phyloP scores from a whole-genome alignment of 2,329 filamentous ascomycete genomes.

The Trichoderma harzianum region DNA sequence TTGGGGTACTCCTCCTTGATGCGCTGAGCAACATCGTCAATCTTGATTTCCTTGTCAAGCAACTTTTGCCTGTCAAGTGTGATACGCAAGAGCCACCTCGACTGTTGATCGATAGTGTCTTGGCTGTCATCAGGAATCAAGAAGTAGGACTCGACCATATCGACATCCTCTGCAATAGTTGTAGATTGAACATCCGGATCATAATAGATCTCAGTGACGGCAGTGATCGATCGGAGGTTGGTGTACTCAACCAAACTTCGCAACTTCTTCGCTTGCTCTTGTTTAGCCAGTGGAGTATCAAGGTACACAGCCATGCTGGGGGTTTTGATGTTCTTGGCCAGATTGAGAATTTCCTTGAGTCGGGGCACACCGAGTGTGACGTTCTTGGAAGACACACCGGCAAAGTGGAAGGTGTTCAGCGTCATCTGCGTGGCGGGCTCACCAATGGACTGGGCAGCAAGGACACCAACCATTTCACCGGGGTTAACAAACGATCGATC shows the following conservation, averaged over 20 bases:
- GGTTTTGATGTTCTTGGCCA: constrained; percentile 97
- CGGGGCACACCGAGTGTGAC: constrained; percentile 97
- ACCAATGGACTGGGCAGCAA: constrained; percentile 97
- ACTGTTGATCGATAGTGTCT: constrained; percentile 67
- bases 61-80: constrained; percentile 90
- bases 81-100: constrained; percentile 92
- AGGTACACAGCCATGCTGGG: constrained; percentile 95
- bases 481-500: constrained; percentile 80
- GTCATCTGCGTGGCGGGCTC: constrained; percentile 99
- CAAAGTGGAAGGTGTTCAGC: constrained; percentile 99
- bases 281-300: constrained; percentile 58
- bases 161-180: constrained; percentile 79
- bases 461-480: constrained; percentile 97
- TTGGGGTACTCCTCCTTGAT: constrained; percentile 86
- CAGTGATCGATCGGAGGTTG: constrained; percentile 84
- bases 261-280: constrained; percentile 79
- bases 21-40: constrained; percentile 83
- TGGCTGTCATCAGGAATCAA: constrained; percentile 78
- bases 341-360: constrained; percentile 98
- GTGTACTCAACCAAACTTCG: constrained; percentile 93
- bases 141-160: constrained; percentile 97
- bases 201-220: constrained; percentile 94
- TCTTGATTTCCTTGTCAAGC: constrained; percentile 87
- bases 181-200: constrained; percentile 87
- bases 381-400: constrained; percentile 99